phyloP scores from a whole-genome alignment of 129 eudicot species.

The Kitagawia praeruptora region DNA sequence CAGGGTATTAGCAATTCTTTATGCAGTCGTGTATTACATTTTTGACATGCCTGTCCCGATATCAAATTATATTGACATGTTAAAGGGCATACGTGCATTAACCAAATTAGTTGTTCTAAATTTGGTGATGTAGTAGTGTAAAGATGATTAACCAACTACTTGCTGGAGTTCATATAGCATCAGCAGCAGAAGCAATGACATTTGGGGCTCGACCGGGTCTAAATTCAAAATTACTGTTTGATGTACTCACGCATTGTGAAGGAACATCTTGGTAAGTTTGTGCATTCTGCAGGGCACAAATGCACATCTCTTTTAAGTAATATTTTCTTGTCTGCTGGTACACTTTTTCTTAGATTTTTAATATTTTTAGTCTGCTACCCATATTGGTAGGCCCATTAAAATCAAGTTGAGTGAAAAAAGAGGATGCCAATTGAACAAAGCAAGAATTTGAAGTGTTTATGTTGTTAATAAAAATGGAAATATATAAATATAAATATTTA shows the following conservation, averaged over 20 bases:
- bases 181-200: slow-evolving; percentile 98
- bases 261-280: slow-evolving; percentile 88
- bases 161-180: slow-evolving; percentile 99
- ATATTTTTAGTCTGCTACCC: background rate
- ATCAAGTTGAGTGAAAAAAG: background rate
- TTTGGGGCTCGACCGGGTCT: slow-evolving; percentile 95
- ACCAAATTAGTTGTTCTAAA: slow-evolving; percentile 4
- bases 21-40: slow-evolving; percentile 1
- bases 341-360: background rate
- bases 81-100: background rate
- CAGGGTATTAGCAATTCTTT: background rate
- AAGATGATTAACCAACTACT: slow-evolving; percentile 98
- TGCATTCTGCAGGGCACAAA: slow-evolving; percentile 7
- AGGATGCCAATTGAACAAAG: background rate
- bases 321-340: background rate
- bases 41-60: slow-evolving; percentile 2
- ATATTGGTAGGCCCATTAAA: background rate
- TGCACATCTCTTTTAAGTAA: background rate
- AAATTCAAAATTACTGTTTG: slow-evolving; percentile 66
- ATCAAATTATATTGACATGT: background rate
- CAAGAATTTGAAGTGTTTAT: background rate
- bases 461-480: background rate
- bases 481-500: background rate
- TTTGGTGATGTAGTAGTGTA: slow-evolving; percentile 54
- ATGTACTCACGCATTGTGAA: slow-evolving; percentile 50